Evolutionary conservation across 2,329 filamentous ascomycete species (phyloP).

Genomic region (Alternaria solani): DNA sequence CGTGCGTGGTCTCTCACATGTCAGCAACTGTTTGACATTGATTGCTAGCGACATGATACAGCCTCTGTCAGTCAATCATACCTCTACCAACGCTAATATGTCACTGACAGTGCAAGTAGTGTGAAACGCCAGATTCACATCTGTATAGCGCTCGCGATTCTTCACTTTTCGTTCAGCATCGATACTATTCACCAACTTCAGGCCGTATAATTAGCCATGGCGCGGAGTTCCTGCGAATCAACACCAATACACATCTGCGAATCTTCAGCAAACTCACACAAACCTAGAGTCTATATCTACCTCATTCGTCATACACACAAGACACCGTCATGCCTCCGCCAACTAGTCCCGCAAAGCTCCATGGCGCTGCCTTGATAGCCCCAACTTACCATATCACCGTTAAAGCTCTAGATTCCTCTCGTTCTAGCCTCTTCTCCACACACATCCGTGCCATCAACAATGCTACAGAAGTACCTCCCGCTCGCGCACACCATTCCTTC

Average conservation of each 20-base stretch:
- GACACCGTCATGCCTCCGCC: background rate
- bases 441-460: background rate
- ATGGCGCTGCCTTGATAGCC: background rate
- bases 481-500: background rate
- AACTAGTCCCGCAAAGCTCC: background rate
- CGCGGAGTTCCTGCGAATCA: background rate
- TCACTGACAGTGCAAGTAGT: background rate
- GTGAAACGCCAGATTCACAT: background rate
- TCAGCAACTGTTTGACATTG: background rate
- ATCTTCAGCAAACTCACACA: background rate
- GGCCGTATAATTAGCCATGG: background rate
- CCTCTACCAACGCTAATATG: background rate
- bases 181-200: background rate
- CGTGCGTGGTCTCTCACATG: background rate
- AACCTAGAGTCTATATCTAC: background rate
- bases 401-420: background rate
- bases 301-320: background rate
- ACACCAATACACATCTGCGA: background rate
- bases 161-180: background rate
- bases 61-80: background rate
- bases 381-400: background rate
- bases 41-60: background rate
- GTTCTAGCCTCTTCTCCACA: background rate
- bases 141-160: background rate
- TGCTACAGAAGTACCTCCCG: background rate